Evolutionary conservation across 2,329 filamentous ascomycete genomes (phyloP).

Genomic region (Exophiala calicioides): DNA sequence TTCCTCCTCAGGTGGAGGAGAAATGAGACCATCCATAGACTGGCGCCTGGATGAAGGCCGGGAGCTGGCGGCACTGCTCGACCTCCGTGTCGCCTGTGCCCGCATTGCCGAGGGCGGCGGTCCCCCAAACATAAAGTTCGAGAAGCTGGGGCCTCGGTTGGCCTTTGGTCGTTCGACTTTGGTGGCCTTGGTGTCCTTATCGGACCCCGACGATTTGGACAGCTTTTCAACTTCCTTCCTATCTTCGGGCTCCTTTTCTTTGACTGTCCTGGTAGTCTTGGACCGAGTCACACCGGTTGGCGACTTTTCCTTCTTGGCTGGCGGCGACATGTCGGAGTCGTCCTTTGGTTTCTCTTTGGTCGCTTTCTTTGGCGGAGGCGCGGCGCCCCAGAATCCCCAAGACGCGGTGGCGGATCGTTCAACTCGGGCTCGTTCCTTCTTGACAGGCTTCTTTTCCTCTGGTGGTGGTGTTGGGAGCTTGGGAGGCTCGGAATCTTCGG

Average conservation of each 20-base stretch:
- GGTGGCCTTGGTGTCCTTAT: conserved; percentile 62
- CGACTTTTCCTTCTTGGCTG: conserved; percentile 42
- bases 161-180: conserved; percentile 56
- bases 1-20: conserved; percentile 70
- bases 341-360: conserved; percentile 52
- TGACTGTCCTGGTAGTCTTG: conserved; percentile 57
- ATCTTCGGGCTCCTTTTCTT: conserved; percentile 55
- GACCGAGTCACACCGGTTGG: conserved; percentile 53
- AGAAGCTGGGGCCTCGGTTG: conserved; percentile 59
- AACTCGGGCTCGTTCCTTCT: conserved; percentile 76
- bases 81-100: conserved; percentile 67
- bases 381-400: conserved; percentile 74
- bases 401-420: conserved; percentile 68
- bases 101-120: conserved; percentile 59
- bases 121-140: conserved; percentile 66
- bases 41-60: conserved; percentile 62
- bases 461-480: conserved; percentile 52
- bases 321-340: conserved; percentile 33
- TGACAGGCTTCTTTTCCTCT: conserved; percentile 60
- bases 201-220: conserved; percentile 72
- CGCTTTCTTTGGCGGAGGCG: conserved; percentile 49
- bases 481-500: conserved; percentile 37
- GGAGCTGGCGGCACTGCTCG: conserved; percentile 57
- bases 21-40: conserved; percentile 69
- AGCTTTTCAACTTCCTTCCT: conserved; percentile 60